Percentiles rank a stretch among this genome's conserved stretches.
Evolutionary conservation across 495 filamentous ascomycete genomes (phyloP).

Genomic region (Massariosphaeria phaeospora): DNA sequence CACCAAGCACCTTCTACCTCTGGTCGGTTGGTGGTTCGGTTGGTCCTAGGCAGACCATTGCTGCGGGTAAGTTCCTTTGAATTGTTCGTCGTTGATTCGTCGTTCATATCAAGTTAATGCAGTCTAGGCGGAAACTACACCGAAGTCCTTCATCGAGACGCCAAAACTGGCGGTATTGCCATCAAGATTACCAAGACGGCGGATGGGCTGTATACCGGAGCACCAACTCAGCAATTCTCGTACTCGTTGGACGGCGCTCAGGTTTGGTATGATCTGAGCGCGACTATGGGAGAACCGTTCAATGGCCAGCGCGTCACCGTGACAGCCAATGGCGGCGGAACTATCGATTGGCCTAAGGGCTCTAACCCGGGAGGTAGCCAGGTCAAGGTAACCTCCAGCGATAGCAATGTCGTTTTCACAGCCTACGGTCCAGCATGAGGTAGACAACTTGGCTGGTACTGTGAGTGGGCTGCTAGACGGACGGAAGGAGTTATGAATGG

Average conservation of each 20-base stretch:
- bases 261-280: conserved; percentile 55
- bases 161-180: conserved; percentile 49
- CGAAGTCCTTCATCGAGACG: conserved; percentile 18
- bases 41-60: conserved; percentile 37
- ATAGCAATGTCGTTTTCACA: conserved; percentile 19
- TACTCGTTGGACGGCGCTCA: conserved; percentile 49
- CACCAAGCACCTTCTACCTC: conserved; percentile 46
- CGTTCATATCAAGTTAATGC: conserved; percentile 33
- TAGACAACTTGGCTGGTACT: too few relatives aligned
- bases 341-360: conserved; percentile 50
- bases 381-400: conserved; percentile 14
- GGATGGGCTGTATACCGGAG: conserved; percentile 52
- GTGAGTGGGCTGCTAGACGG: background rate
- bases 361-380: conserved; percentile 50
- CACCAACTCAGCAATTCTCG: conserved; percentile 51
- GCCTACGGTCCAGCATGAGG: conserved; percentile 17
- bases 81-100: background rate
- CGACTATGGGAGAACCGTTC: conserved; percentile 55
- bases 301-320: conserved; percentile 45
- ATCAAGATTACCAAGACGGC: conserved; percentile 51
- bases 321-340: conserved; percentile 35
- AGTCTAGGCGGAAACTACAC: conserved; percentile 5
- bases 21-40: conserved; percentile 54
- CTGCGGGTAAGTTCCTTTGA: conserved; percentile 28
- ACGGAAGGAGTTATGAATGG: too few relatives aligned